These are phyloP conservation scores for Phytophthora colocasiae DNA, from an alignment of 352 stramenopile genomes.

Conservation along the genomic window DNA sequence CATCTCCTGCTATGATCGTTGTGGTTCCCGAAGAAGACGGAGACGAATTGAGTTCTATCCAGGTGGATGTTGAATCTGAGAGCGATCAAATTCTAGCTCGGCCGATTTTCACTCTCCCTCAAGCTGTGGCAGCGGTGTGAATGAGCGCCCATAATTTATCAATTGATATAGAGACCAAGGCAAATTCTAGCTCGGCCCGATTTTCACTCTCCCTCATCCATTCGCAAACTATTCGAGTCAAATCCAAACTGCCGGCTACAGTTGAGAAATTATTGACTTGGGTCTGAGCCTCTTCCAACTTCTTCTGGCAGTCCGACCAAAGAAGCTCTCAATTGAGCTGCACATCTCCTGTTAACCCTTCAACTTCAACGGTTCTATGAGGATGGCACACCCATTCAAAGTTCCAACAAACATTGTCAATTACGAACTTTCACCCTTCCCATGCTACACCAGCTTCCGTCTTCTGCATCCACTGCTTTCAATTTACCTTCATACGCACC, in stretches of 20 bases:
- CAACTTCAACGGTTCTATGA: neutral
- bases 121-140: slow-evolving; percentile 22
- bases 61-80: slow-evolving; percentile 4
- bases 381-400: neutral
- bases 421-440: slow-evolving; percentile 1
- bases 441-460: slow-evolving; percentile 10
- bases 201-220: too few relatives aligned
- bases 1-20: slow-evolving; percentile 21
- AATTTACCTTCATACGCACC: slow-evolving; percentile 4
- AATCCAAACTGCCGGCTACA: neutral
- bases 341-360: neutral
- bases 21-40: slow-evolving; percentile 15
- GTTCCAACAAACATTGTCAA: slow-evolving; percentile 6
- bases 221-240: neutral
- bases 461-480: slow-evolving; percentile 4
- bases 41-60: slow-evolving; percentile 15
- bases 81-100: slow-evolving; percentile 9
- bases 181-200: too few relatives aligned
- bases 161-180: neutral
- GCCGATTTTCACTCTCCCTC: slow-evolving; percentile 19
- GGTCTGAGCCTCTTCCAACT: neutral
- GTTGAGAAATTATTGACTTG: neutral
- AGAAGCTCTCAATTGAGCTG: too few relatives aligned
- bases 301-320: neutral
- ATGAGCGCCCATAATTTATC: neutral